Conservation (phyloP, 73 alveolate species). For the Tetrahymena thermophila region DNA sequence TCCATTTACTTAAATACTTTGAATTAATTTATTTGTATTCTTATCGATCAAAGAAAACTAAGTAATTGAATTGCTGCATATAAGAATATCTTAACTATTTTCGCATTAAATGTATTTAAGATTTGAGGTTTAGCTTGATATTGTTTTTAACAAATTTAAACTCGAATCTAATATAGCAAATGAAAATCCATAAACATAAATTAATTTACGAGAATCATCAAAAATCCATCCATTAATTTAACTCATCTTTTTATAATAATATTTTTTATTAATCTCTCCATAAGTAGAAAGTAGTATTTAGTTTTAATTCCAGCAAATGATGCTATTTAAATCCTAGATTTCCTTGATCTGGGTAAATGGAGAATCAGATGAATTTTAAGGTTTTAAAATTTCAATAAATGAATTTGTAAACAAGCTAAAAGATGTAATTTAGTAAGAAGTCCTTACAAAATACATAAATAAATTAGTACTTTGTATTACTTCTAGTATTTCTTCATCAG, state of each 20-base stretch:
- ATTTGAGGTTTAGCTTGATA: not conserved
- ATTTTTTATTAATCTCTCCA: not conserved
- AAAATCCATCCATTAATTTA: not conserved
- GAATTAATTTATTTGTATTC: not conserved
- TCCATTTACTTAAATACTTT: not conserved
- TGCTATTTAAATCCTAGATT: not conserved
- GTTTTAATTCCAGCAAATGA: not conserved
- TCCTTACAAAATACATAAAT: not conserved
- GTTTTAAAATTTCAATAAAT: not conserved
- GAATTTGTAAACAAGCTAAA: not conserved
- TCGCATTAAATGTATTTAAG: not conserved
- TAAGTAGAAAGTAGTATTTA: not conserved
- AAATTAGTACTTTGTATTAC: not conserved
- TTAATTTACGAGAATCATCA: not conserved
- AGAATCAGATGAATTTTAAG: not conserved
- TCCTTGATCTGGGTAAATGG: not conserved
- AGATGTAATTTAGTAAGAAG: not conserved
- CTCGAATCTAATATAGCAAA: not conserved
- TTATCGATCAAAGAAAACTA: not conserved
- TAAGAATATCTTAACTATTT: not conserved
- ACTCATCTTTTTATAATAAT: not conserved
- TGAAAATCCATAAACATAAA: not conserved
- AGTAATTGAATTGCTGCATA: not conserved
- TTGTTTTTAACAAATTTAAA: not conserved
- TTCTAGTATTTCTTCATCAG: not conserved